These are phyloP conservation scores for Lipomyces orientalis DNA, from an alignment of 805 yeast species.

Conservation along the genomic window DNA sequence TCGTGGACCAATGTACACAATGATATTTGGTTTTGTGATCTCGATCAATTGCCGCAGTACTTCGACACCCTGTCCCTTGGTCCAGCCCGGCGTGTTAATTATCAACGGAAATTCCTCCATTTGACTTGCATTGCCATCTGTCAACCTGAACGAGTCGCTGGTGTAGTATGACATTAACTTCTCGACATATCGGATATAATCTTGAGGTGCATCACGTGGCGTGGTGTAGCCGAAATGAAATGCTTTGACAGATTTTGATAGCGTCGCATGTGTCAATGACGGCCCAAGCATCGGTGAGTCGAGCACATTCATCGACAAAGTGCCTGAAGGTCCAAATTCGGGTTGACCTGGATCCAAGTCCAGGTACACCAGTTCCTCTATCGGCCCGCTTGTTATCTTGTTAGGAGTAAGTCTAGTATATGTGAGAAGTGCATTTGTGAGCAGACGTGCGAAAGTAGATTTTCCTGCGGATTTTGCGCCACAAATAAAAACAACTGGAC, in stretches of 20 bases:
- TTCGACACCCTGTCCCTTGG: conserved; percentile 82
- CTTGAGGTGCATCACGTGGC: conserved; percentile 68
- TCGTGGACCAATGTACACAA: conserved; percentile 58
- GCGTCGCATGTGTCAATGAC: conserved; percentile 45
- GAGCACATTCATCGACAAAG: conserved; percentile 56
- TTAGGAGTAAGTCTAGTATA: background rate
- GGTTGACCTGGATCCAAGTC: conserved; percentile 93
- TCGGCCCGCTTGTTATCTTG: background rate
- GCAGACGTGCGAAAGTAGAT: conserved; percentile 65
- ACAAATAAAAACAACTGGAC: conserved; percentile 48
- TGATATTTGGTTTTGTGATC: conserved; percentile 57
- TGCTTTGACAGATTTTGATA: conserved; percentile 38
- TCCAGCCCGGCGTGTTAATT: conserved; percentile 89
- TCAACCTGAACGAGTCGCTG: background rate
- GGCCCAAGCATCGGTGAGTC: conserved; percentile 52
- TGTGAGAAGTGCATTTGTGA: conserved; percentile 51
- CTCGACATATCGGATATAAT: conserved; percentile 55
- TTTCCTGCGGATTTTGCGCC: conserved; percentile 85
- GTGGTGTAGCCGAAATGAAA: conserved; percentile 67
- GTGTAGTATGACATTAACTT: conserved; percentile 46
- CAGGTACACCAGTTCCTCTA: conserved; percentile 48
- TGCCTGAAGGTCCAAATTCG: conserved; percentile 74
- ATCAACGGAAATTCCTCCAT: conserved; percentile 50
- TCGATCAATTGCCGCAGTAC: conserved; percentile 55
- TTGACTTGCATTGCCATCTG: background rate